Conservation (phyloP, 176 grass and related monocot genomes). For the Musa schizocarpa region DNA sequence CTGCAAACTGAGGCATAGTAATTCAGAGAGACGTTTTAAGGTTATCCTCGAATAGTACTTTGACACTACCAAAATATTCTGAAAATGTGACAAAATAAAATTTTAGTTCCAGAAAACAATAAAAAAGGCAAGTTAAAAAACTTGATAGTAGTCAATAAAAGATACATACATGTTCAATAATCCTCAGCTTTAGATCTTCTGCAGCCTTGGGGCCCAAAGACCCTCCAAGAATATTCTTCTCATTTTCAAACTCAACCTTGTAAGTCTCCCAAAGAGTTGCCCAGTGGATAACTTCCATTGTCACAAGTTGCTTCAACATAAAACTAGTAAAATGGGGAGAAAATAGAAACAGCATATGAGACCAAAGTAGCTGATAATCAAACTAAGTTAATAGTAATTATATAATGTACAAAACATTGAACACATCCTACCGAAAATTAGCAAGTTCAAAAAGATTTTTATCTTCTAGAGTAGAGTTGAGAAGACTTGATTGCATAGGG, state of each 20-base stretch:
- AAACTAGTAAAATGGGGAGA: slow-evolving; percentile 23
- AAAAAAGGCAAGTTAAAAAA: slow-evolving; percentile 6
- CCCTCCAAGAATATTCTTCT: slow-evolving; percentile 77
- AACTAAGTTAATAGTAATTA: not conserved
- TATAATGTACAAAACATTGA: not conserved
- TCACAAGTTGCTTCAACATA: slow-evolving; percentile 77
- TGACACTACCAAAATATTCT: slow-evolving; percentile 97
- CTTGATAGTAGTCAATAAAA: not conserved
- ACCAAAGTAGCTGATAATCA: not conserved
- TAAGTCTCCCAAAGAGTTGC: slow-evolving; percentile 64
- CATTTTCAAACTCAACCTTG: slow-evolving; percentile 67
- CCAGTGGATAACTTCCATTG: slow-evolving; percentile 97
- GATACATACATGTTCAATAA: slow-evolving; percentile 75
- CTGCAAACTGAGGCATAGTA: slow-evolving; percentile 77
- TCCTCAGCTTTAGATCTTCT: slow-evolving; percentile 76
- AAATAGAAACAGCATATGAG: not conserved
- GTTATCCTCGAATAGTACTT: slow-evolving; percentile 97
- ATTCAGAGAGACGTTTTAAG: slow-evolving; percentile 67
- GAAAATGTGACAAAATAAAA: slow-evolving; percentile 9
- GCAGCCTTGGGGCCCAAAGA: slow-evolving; percentile 63
- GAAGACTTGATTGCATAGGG: slow-evolving; percentile 93
- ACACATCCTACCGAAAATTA: slow-evolving; percentile 54
- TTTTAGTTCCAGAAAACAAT: not conserved
- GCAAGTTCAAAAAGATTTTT: slow-evolving; percentile 90
- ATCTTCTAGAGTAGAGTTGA: slow-evolving; percentile 80